Base-by-base conservation (phyloP, 306 rosid genomes). In the Prunus fruticosa region DNA sequence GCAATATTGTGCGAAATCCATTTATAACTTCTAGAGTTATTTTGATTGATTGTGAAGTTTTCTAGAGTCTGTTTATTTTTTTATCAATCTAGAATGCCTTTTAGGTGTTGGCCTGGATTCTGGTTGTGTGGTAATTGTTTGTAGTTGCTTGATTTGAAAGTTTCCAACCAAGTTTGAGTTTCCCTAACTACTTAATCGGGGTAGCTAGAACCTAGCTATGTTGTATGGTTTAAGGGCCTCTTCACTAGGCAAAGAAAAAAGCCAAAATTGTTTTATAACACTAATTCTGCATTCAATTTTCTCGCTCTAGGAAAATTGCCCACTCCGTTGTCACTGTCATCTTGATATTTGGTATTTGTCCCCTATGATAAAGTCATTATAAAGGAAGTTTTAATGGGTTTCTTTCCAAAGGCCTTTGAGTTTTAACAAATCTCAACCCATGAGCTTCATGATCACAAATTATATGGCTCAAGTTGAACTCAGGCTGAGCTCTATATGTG, bases 51-150 rank as follows among this genome's bases (percentile, higher is more conserved):
- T 52, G 8, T 52, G 15, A 15, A 52, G 19, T 15, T 52, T 4
- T 15, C 19, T 52, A 52, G 34, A 50, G 53, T 67, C 20, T 56
- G 53, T 23, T 58, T 2, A 56, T 76, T 20, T 76, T 76, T 80
- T 73, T 74, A 45, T 84, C 41, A 64, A 58, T 9, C 30, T 52
- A 22, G 28, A 69, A 41, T 49, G 23, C 69, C 58, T 28, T 67
- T 62, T 45, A 81, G 66, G 82, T 69, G 69, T 67, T 74, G 28
- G 67, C 28, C 68, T 27, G 51, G 43, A 69, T 54, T 45, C 56
- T 68, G 77, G 75, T 52, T 12, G 28, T 60, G 41, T 52, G 67
- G 27, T 65, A 25, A 25, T 5, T 69, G 51, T 5, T 69, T 47
- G 54, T 49, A 47, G 71, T 49, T 6, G 49, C 46, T 27, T 78